A percentile compares a stretch with the other conserved stretches of the same genome.
Conservation (phyloP, 108 stramenopile species). For the Skeletonema potamos region DNA sequence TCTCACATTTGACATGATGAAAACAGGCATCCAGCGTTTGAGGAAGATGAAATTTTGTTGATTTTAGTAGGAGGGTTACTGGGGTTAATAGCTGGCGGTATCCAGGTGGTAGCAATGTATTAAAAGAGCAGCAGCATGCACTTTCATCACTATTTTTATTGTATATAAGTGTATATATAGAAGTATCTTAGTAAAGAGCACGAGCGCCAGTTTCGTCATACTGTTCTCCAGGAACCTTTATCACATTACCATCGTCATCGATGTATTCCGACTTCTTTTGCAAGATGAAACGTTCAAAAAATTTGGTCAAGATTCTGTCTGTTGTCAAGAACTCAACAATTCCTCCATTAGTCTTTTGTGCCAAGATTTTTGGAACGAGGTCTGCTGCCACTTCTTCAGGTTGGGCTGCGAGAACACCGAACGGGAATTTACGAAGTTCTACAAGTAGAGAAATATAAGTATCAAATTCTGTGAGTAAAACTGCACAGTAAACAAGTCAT, state of each 20-base stretch:
- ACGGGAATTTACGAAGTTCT: slow-evolving; percentile 92
- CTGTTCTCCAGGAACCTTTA: slow-evolving; percentile 80
- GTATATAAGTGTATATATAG: slow-evolving; percentile 19
- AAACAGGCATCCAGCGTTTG: slow-evolving; percentile 83
- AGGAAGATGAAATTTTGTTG: slow-evolving; percentile 92
- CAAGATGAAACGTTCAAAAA: slow-evolving; percentile 85
- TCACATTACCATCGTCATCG: slow-evolving; percentile 93
- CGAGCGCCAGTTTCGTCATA: slow-evolving; percentile 86
- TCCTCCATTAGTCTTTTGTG: slow-evolving; percentile 65
- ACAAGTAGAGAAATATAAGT: background rate
- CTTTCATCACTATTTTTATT: slow-evolving; percentile 16
- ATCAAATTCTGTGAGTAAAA: background rate
- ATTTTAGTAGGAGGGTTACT: slow-evolving; percentile 90
- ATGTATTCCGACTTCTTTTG: slow-evolving; percentile 91
- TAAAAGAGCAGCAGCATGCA: background rate
- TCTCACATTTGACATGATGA: too few relatives aligned
- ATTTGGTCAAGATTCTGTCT: slow-evolving; percentile 84
- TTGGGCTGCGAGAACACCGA: slow-evolving; percentile 89
- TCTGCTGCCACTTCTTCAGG: slow-evolving; percentile 91
- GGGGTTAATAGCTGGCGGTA: slow-evolving; percentile 73
- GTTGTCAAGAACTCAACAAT: slow-evolving; percentile 88
- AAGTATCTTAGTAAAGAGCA: slow-evolving; percentile 70
- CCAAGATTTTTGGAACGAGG: slow-evolving; percentile 89
- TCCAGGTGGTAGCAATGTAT: slow-evolving; percentile 43
- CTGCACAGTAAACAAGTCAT: background rate